Evolutionary conservation across 140 eudicot species (phyloP).

Genomic region (Bidens hawaiensis): DNA sequence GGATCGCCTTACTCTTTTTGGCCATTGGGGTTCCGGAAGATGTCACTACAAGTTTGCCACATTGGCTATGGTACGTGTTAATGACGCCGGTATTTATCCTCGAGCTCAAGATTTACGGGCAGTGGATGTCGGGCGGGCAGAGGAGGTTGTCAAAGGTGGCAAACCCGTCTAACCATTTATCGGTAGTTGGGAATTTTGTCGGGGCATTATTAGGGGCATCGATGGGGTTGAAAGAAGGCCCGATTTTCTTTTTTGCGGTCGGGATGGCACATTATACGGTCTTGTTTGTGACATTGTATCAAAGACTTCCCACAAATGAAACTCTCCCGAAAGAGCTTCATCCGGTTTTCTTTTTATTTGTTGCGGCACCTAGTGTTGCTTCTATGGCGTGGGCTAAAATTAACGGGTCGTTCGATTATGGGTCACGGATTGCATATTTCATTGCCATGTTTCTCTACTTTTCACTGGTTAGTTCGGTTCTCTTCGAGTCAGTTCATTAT

Average conservation of each 20-base stretch:
- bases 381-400: conserved; percentile 95
- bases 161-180: conserved; percentile 76
- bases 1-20: conserved; percentile 64
- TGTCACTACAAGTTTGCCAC: conserved; percentile 34
- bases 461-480: conserved; percentile 43
- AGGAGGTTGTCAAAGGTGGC: conserved; percentile 91
- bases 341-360: conserved; percentile 88
- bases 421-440: conserved; percentile 73
- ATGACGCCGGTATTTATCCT: conserved; percentile 74
- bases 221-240: conserved; percentile 96
- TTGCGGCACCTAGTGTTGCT: conserved; percentile 90
- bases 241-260: conserved; percentile 82
- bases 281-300: conserved; percentile 86
- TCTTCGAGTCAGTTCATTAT: too few relatives aligned
- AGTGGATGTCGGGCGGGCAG: conserved; percentile 98
- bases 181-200: conserved; percentile 82
- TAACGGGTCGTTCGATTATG: conserved; percentile 71
- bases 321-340: conserved; percentile 96
- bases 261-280: conserved; percentile 88
- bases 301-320: conserved; percentile 90
- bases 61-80: conserved; percentile 61
- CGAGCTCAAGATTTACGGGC: conserved; percentile 91
- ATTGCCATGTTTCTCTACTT: conserved; percentile 81
- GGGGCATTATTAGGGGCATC: conserved; percentile 88
- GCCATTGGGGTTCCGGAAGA: conserved; percentile 69